Base-by-base conservation (phyloP, 371 early-diverging fungal species). In the Cokeromyces recurvatus region DNA sequence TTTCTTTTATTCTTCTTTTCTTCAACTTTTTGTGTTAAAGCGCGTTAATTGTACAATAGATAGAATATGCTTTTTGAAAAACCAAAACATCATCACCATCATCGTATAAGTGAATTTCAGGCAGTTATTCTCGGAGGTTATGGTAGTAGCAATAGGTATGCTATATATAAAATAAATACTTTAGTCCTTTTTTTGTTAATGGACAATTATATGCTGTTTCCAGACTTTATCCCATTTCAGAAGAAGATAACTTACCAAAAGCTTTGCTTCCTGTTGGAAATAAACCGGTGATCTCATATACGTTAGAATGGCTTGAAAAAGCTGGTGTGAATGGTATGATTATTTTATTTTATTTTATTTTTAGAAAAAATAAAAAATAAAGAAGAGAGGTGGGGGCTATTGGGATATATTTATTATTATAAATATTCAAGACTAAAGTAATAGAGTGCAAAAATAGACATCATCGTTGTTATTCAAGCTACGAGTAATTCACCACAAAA, bases 191-290 rank as follows among this genome's bases (percentile, higher is more conserved):
- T 19, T 37, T 37, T 20, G 19, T 37, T 5, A 2, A 17, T 4
- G 21, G 14, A 22, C 38, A 20, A 14, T 5, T 29, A 8, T 29
- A 5, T 5, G 29, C 11, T 11, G 11, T 47, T 22, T 8, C 22
- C 49, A 86, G 87, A 66, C 71, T 91, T 51, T 86, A 85, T 49
- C 91, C 92, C 32, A 75, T 92, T 63, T 82, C 87, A 3, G 91
- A 90, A 48, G 86, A 86, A 43, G 83, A 84, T 44, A 84, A 80
- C 57, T 55, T 87, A 59, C 93, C 95, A 15, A 94, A 95, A 62
- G 92, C 95, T 1, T 78, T 94, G 27, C 71, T 97, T 31, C 96
- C 96, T 10, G 76, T 95, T 25, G 95, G 89, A 14, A 94, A 94
- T 66, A 86, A 86, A 60, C 97, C 97, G 24, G 87, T 95, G 74